Evolutionary conservation across 2,329 filamentous ascomycete genomes (phyloP).

Genomic region (Colletotrichum lindemuthianum): DNA sequence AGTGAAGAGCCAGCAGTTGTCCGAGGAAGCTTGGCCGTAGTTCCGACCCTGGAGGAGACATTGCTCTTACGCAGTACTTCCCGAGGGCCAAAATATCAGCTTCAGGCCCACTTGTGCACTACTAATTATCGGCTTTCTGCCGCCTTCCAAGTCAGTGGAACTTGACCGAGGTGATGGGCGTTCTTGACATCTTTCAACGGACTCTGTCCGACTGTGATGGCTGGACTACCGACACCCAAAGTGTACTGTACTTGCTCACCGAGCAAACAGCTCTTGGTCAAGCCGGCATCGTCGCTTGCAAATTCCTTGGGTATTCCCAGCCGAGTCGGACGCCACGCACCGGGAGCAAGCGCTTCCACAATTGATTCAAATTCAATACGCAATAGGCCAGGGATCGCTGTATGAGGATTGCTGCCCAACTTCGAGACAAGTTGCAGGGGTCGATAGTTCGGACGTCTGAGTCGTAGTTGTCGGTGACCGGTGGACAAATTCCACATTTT

Average conservation of each 20-base stretch:
- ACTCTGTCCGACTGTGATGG: no score
- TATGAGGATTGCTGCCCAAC: constrained; percentile 31
- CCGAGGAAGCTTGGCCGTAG: not conserved
- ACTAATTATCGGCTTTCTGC: no score
- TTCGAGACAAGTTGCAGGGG: constrained; percentile 28
- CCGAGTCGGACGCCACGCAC: constrained; percentile 3
- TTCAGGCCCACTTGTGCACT: no score
- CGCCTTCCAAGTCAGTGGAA: not conserved
- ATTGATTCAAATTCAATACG: constrained; percentile 1
- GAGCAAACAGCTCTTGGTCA: no score
- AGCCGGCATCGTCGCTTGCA: not conserved
- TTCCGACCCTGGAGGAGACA: no score
- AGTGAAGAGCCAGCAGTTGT: not conserved
- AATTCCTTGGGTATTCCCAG: not conserved
- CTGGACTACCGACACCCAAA: no score
- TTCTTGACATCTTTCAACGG: not conserved
- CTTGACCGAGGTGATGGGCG: not conserved
- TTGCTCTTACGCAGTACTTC: no score
- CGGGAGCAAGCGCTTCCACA: constrained; percentile 23
- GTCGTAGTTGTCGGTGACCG: constrained; percentile 16
- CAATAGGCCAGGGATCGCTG: constrained; percentile 25
- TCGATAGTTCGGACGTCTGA: constrained; percentile 29
- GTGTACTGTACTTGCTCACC: no score
- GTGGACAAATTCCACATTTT: constrained; percentile 14
- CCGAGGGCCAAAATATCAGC: no score